Percentiles rank a stretch among this genome's conserved stretches.
These are phyloP conservation scores for Ophiosphaerella korrae DNA, from an alignment of 2,329 filamentous ascomycete genomes.

Conservation along the genomic window DNA sequence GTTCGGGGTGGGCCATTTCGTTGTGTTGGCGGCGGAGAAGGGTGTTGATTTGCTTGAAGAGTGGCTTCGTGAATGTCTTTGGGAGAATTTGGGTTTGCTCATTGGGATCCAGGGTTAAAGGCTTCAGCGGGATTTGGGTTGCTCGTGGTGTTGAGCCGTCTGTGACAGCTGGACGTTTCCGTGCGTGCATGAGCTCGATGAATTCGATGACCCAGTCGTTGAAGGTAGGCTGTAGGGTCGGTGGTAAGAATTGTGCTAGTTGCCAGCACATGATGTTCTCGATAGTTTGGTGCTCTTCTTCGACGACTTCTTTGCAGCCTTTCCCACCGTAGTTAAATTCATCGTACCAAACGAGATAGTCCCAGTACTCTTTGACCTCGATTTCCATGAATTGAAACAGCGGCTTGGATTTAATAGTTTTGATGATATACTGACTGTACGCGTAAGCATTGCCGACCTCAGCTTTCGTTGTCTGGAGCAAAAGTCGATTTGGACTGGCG, in stretches of 20 bases:
- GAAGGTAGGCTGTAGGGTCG: constrained; percentile 80
- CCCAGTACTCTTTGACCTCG: constrained; percentile 98
- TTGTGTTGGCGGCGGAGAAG: constrained; percentile 86
- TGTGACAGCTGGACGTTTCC: constrained; percentile 68
- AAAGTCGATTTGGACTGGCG: constrained; percentile 83
- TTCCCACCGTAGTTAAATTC: constrained; percentile 99
- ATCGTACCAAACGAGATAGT: constrained; percentile 98
- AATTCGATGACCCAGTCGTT: constrained; percentile 94
- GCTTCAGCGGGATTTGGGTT: constrained; percentile 66
- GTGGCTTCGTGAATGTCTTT: constrained; percentile 82
- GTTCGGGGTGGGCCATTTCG: constrained; percentile 85
- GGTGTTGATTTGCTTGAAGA: constrained; percentile 84
- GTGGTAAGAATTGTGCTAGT: constrained; percentile 84
- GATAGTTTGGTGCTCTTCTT: constrained; percentile 76
- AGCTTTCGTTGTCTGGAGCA: constrained; percentile 94
- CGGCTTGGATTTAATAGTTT: constrained; percentile 93
- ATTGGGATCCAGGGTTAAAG: constrained; percentile 60
- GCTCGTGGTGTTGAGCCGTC: constrained; percentile 58
- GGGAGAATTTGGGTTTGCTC: constrained; percentile 71
- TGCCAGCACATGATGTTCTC: constrained; percentile 99
- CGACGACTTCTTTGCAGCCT: constrained; percentile 80
- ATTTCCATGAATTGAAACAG: constrained; percentile 97
- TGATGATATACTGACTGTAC: constrained; percentile 96
- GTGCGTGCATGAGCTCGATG: constrained; percentile 87
- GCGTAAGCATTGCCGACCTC: constrained; percentile 97